A percentile compares a stretch with the other conserved stretches of the same genome.
These are phyloP conservation scores for Madurella mycetomatis DNA, from an alignment of 2,329 filamentous ascomycete species.

Conservation along the genomic window DNA sequence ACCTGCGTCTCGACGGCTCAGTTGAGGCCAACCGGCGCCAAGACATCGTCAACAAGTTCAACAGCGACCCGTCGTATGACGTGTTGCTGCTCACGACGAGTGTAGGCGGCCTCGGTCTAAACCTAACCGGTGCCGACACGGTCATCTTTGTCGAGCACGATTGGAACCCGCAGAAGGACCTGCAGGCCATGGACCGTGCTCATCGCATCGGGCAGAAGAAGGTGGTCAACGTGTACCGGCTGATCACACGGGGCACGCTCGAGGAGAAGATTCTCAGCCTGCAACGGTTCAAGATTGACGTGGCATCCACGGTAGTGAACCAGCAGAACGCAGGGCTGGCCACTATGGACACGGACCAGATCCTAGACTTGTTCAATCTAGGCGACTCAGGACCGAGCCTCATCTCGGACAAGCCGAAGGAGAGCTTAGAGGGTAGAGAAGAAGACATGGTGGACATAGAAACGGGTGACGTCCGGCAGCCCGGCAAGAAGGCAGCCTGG, in stretches of 20 bases:
- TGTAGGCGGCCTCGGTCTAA: conserved; percentile 89
- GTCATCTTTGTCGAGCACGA: conserved; percentile 99
- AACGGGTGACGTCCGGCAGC: conserved; percentile 85
- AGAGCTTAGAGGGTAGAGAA: conserved; percentile 57
- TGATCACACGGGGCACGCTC: conserved; percentile 91
- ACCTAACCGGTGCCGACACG: conserved; percentile 93
- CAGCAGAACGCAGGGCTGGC: conserved; percentile 93
- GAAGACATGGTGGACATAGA: conserved; percentile 92
- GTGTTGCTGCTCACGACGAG: conserved; percentile 89
- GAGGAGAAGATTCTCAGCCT: conserved; percentile 98
- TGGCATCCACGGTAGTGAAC: conserved; percentile 96
- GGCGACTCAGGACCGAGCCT: conserved; percentile 69
- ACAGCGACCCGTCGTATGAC: conserved; percentile 94
- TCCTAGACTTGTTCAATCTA: conserved; percentile 92
- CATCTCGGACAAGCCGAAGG: conserved; percentile 56
- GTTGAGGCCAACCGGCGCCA: conserved; percentile 92
- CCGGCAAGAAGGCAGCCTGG: conserved; percentile 89
- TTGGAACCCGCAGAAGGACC: conserved; percentile 98
- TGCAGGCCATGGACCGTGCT: conserved; percentile 97
- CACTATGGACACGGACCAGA: conserved; percentile 98
- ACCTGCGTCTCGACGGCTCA: conserved; percentile 85
- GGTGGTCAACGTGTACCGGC: conserved; percentile 96
- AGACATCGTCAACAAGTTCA: conserved; percentile 98
- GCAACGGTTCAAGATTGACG: conserved; percentile 99
- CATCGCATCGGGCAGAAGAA: conserved; percentile 99